A percentile compares a stretch with the other conserved stretches of the same genome.
These are phyloP conservation scores for Sedum album DNA, from an alignment of 164 flowering plant genomes.

Conservation along the genomic window DNA sequence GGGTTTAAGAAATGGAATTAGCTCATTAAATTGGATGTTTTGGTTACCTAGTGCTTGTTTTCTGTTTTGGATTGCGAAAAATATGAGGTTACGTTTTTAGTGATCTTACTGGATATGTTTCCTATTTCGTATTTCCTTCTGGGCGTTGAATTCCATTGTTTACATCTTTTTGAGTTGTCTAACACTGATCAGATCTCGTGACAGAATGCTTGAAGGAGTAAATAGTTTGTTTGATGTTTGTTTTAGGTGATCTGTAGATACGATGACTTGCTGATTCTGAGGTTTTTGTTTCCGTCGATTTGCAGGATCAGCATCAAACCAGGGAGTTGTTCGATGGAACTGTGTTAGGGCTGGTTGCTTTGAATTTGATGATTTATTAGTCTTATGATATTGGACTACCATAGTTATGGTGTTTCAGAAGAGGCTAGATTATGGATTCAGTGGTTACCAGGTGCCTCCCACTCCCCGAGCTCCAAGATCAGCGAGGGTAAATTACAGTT, in stretches of 20 bases:
- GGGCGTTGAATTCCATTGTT: not conserved
- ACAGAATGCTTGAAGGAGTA: not conserved
- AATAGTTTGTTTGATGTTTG: not conserved
- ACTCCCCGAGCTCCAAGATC: conserved; percentile 82
- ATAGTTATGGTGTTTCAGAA: conserved; percentile 77
- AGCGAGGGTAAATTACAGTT: conserved; percentile 53
- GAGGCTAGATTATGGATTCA: conserved; percentile 72
- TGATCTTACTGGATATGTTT: not conserved
- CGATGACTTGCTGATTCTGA: not conserved
- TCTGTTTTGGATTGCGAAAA: not conserved
- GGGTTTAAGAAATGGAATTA: conserved; percentile 2
- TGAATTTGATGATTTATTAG: conserved; percentile 24
- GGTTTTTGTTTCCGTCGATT: not conserved
- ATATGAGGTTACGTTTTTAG: not conserved
- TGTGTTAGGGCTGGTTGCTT: not conserved
- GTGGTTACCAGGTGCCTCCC: conserved; percentile 71
- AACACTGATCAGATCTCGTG: not conserved
- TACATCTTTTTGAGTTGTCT: not conserved
- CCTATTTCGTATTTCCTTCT: too few relatives aligned
- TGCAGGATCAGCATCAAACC: not conserved
- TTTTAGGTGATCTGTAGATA: not conserved
- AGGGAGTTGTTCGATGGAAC: not conserved
- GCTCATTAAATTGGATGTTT: not conserved
- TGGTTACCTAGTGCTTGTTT: not conserved
- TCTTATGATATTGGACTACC: conserved; percentile 39